phyloP scores from a whole-genome alignment of 108 stramenopile species.

The Skeletonema tropicum region DNA sequence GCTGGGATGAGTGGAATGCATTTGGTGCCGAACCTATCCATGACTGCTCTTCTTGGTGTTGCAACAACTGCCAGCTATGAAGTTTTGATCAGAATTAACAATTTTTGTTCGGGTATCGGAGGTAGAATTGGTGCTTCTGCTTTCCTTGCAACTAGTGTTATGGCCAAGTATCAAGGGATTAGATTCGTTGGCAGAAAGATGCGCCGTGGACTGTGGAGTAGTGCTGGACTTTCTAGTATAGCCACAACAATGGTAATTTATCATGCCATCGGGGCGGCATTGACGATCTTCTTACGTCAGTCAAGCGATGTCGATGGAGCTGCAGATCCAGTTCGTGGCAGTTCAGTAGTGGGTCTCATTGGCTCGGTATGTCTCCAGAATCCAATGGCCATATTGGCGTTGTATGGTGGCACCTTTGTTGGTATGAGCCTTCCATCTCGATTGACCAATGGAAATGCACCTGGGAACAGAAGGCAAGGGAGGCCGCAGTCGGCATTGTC shows the following conservation, averaged over 20 bases:
- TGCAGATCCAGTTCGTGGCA: slow-evolving; percentile 52
- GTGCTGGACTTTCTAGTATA: slow-evolving; percentile 7
- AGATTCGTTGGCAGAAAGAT: slow-evolving; percentile 8
- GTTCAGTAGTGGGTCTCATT: slow-evolving; percentile 42
- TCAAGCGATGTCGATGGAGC: slow-evolving; percentile 40
- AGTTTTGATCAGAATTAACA: slow-evolving; percentile 32
- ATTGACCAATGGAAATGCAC: slow-evolving; percentile 25
- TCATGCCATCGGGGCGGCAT: slow-evolving; percentile 36
- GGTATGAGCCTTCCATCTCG: slow-evolving; percentile 53
- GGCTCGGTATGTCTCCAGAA: slow-evolving; percentile 15
- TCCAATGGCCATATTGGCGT: slow-evolving; percentile 24
- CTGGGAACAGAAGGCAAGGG: background rate
- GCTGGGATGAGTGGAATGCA: slow-evolving; percentile 48
- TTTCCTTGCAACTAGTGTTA: slow-evolving; percentile 39
- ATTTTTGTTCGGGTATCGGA: slow-evolving; percentile 43
- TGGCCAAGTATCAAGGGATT: slow-evolving; percentile 23
- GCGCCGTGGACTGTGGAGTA: slow-evolving; percentile 5
- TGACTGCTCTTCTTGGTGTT: slow-evolving; percentile 22
- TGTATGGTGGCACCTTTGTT: slow-evolving; percentile 51
- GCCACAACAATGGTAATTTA: slow-evolving; percentile 20
- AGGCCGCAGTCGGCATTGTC: background rate
- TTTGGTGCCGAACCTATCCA: slow-evolving; percentile 20
- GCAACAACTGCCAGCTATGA: slow-evolving; percentile 44
- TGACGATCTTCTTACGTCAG: slow-evolving; percentile 51
- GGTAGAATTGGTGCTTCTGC: slow-evolving; percentile 49